Evolutionary conservation across 805 yeast species (phyloP), one percentile per base, ranked within the genome.

Genomic region (Saccharomyces eubayanus): DNA sequence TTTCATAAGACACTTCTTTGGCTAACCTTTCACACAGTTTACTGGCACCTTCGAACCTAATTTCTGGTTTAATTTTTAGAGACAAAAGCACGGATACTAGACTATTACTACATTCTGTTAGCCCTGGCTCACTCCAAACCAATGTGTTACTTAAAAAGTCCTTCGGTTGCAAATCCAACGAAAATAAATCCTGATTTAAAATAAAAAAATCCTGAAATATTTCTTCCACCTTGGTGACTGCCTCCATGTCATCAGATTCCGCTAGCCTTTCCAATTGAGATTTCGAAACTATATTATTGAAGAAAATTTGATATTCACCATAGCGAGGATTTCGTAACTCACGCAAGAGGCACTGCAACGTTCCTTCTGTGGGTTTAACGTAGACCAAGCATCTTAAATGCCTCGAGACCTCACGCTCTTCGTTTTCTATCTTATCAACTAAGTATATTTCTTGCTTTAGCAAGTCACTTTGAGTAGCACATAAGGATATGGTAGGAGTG

Each of bases 171-270:
- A 73, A 53, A 51, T 73, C 74, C n/a, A 78, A 61, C 0, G 80
- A 72, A 65, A 83, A 87, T 31, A 92, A 71, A 61, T 87, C 86
- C 55, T 75, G 76, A 68, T 89, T 89, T 52, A 92, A 71, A 6
- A 88, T 83, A 57, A 81, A 76, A 66, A 85, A 91, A 69, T 94
- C 97, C 61, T 85, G 87, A 66, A 89, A 94, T 43, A 91, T 66
- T 65, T 94, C 99, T 51, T 85, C 82, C 4, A 94, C 89, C 55
- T 80, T 80, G 5, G 77, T 72, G 9, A 94, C 86, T 9, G 83
- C 81, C 66, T 92, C 98, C 62, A 83, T 76, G 64, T 88, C 94
- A 68, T 94, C 99, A 2, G 88, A 80, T 68, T 89, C 96, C 0
- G 99, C 98, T 48, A 94, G 66, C 50, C 87, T 77, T 66, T 94